A percentile compares a stretch with the other conserved stretches of the same genome.
Conservation (phyloP, 257 asterid species). For the Forsythia suspensa region DNA sequence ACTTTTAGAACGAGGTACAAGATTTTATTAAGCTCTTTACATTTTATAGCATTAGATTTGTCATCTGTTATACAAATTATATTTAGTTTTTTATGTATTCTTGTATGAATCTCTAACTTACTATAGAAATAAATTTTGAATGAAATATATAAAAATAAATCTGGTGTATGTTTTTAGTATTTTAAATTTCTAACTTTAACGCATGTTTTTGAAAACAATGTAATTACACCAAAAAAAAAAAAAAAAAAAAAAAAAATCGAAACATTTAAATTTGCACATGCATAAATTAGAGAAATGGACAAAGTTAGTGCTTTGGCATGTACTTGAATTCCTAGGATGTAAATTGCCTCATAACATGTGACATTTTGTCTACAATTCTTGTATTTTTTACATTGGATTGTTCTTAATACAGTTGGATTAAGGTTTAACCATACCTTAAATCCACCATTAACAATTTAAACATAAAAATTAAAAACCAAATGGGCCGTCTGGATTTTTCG, state of each 20-base stretch:
- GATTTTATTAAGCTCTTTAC: too few relatives aligned
- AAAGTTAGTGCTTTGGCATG: not conserved
- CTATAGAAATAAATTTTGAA: too few relatives aligned
- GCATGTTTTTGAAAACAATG: not conserved
- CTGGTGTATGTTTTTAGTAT: too few relatives aligned
- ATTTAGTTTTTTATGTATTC: too few relatives aligned
- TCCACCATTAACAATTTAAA: not conserved
- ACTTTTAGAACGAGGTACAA: too few relatives aligned
- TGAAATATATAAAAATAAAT: too few relatives aligned
- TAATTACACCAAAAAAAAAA: too few relatives aligned
- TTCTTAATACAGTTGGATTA: not conserved
- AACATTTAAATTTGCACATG: not conserved
- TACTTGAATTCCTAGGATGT: not conserved
- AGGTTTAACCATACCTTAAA: not conserved
- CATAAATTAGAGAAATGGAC: not conserved
- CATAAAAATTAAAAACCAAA: not conserved
- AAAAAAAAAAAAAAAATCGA: not conserved
- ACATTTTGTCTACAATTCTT: not conserved
- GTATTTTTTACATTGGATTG: not conserved
- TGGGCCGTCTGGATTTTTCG: constrained; percentile 21
- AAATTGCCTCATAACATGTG: not conserved
- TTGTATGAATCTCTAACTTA: too few relatives aligned
- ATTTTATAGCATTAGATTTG: too few relatives aligned
- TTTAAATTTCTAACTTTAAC: too few relatives aligned
- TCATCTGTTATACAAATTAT: too few relatives aligned